Evolutionary conservation across 495 filamentous ascomycete species (phyloP), one percentile per base, ranked within the genome.

Genomic region (Bathelium albidoporum): DNA sequence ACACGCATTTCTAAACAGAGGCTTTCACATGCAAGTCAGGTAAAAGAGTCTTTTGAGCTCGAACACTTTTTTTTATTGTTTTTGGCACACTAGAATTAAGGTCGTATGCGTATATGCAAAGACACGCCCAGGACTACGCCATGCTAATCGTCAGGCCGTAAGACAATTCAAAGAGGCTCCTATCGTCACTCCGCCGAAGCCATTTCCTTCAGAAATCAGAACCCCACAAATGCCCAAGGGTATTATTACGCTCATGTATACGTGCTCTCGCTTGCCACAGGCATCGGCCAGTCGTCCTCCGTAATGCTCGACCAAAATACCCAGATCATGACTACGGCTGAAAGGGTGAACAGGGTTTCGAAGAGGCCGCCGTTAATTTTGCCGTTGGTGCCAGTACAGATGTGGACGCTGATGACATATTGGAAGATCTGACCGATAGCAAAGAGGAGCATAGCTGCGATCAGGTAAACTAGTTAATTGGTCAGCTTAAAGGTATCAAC

Each of bases 221-320:
- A 26, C 49, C 49, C 9, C 5, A 55, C 26, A 55, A 2, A 11
- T 10, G 2, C 49, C 10, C 49, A 29, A 10, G 49, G 24, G 24
- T 26, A 55, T 55, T 55, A 55, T 26, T 29, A 29, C 24, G 26
- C 29, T 20, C n/a, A 55, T 55, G 49, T 55, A 24, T 55, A 55
- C 49, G 49, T 55, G 24, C 49, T 55, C 24, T 55, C 49, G 49
- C 49, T 55, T 28, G 49, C 22, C 49, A 55, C 49, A 10, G 86
- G 84, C 80, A 87, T 82, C 1, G 94, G 91, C 94, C 94, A 99
- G 77, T 97, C 93, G 71, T 99, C 94, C 76, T 99, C 94, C 3
- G 94, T 99, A 70, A 99, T 99, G 78, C 90, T 95, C 44, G 90
- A 93, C 94, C 95, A 97, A 80, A 99, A 99, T 66, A 88, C 71